Evolutionary conservation across 345 rosid species (phyloP).

Genomic region (Raphanus sativus): DNA sequence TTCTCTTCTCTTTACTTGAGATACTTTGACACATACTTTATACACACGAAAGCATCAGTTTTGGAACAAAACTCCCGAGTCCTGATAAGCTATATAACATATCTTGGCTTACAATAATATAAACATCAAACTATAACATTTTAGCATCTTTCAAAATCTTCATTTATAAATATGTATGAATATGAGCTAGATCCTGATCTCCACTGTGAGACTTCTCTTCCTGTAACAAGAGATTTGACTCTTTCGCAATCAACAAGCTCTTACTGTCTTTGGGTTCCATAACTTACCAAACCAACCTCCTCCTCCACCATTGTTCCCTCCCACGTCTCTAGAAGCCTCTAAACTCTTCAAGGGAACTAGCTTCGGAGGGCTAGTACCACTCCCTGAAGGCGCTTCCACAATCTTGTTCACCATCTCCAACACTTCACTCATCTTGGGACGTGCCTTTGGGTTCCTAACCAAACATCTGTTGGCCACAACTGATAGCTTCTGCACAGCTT

Average conservation of each 20-base stretch:
- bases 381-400: constrained; percentile 45
- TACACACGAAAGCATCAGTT: neutral
- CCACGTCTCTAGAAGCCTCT: constrained; percentile 25
- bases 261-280: constrained; percentile 50
- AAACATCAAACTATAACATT: constrained; percentile 18
- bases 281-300: constrained; percentile 44
- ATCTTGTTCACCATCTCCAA: constrained; percentile 62
- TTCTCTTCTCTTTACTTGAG: neutral
- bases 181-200: neutral
- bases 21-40: neutral
- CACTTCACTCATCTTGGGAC: constrained; percentile 95
- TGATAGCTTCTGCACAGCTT: constrained; percentile 62
- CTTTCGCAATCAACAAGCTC: constrained; percentile 44
- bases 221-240: neutral
- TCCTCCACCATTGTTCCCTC: constrained; percentile 11
- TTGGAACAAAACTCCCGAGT: constrained; percentile 12
- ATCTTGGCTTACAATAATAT: constrained; percentile 11
- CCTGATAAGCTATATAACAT: constrained; percentile 7
- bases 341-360: constrained; percentile 43
- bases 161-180: neutral
- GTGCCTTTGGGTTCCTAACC: constrained; percentile 63
- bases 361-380: constrained; percentile 36
- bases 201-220: constrained; percentile 10
- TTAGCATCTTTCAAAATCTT: constrained; percentile 9
- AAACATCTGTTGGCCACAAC: constrained; percentile 74